Base-by-base conservation (phyloP, 1,284 basidiomycete species). In the Puccinia polysora region DNA sequence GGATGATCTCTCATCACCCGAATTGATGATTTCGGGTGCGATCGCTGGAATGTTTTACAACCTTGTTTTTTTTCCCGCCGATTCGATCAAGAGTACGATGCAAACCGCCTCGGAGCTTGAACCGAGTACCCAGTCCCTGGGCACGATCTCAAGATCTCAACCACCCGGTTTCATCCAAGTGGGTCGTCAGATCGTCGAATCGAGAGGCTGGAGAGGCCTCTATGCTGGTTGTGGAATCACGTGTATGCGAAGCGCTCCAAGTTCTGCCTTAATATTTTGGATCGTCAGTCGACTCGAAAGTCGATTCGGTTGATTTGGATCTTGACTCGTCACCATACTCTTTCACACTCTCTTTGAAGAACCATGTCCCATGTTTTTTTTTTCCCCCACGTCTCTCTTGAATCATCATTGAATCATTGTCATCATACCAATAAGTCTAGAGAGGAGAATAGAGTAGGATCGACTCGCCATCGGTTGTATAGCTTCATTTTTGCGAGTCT, bases 151-250 rank as follows among this genome's bases (percentile, higher is more conserved):
- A 62, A 28, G 49, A 70, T 55, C 73, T 75, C 40, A 49, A 1
- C 15, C n/a, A 5, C 32, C 77, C 84, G 84, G 87, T 7, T 97
- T 97, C 77, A 78, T 85, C 56, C 83, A 84, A 47, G 90, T 88
- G n/a, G 86, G 87, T 23, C 83, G 80, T 75, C 85, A 86, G 75
- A 88, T 97, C 82, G 96, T 89, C 77, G 81, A 76, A 34, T 85
- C 84, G 15, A 86, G 90, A 77, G 95, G 95, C 0, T 75, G 97
- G 7, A 83, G 83, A 62, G 95, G 94, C 0, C 81, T 98, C 74
- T 98, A 98, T 81, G 90, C 92, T 14, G 95, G n/a, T 0, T 93
- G 92, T 80, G 94, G 91, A 5, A 87, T 97, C 76, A 97, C 95
- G 0, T 88, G 93, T 53, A 85, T 89, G 32, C 83, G 92, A 69